These are phyloP conservation scores for Mortierella sp. DNA, from an alignment of 371 early-diverging fungal species.

Conservation along the genomic window DNA sequence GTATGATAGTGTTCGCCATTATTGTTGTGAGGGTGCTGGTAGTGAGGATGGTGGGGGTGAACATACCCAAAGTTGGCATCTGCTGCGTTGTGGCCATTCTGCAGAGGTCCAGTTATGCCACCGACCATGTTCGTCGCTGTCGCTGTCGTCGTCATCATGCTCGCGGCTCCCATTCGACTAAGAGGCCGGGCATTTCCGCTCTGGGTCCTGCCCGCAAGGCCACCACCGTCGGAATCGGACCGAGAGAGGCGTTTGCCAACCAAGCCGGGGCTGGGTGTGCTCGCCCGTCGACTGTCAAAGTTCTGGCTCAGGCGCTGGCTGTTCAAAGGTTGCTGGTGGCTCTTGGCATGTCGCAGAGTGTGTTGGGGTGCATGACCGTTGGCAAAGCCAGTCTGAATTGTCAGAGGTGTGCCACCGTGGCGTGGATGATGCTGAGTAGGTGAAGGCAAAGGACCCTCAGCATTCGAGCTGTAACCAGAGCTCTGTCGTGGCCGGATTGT, in stretches of 20 bases:
- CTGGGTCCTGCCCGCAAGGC: conserved; percentile 7
- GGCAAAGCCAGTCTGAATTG: conserved; percentile 47
- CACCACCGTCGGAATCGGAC: conserved; percentile 33
- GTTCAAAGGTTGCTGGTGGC: conserved; percentile 40
- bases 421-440: conserved; percentile 18
- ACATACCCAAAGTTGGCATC: conserved; percentile 9
- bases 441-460: conserved; percentile 23
- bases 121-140: conserved; percentile 45
- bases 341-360: conserved; percentile 47
- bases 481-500: conserved; percentile 26
- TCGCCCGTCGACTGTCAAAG: conserved; percentile 22
- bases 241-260: conserved; percentile 27
- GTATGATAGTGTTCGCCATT: conserved; percentile 19
- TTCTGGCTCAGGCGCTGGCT: conserved; percentile 27
- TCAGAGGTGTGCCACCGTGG: conserved; percentile 29
- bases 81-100: conserved; percentile 7
- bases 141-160: conserved; percentile 25
- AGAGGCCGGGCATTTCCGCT: conserved; percentile 32
- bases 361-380: conserved; percentile 34
- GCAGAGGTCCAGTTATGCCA: conserved; percentile 13
- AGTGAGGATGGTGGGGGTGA: neutral
- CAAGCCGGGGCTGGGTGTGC: conserved; percentile 41
- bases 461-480: conserved; percentile 8
- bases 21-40: neutral
- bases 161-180: conserved; percentile 29